phyloP scores from a whole-genome alignment of 257 asterid species.

The Solanum virginianum region DNA sequence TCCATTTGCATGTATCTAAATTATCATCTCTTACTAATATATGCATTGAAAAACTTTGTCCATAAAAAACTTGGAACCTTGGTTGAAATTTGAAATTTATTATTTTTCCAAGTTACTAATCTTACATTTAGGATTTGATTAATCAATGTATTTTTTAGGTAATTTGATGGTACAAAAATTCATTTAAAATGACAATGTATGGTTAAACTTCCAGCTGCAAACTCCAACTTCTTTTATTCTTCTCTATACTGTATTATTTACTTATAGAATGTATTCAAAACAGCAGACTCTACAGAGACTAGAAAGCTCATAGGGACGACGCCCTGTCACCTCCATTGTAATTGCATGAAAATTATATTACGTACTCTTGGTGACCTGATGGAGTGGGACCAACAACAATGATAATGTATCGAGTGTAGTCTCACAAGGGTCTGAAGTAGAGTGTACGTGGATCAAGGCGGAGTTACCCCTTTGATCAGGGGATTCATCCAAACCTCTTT shows the following conservation, averaged over 20 bases:
- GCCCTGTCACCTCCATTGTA: neutral
- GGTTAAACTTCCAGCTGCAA: neutral
- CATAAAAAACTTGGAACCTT: neutral
- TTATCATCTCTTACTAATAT: too few relatives aligned
- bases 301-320: neutral
- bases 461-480: too few relatives aligned
- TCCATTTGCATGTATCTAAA: too few relatives aligned
- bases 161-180: neutral
- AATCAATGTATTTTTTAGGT: neutral
- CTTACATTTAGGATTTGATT: neutral
- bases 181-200: neutral
- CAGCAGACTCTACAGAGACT: neutral
- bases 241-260: neutral
- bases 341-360: neutral
- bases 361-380: neutral
- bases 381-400: neutral
- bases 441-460: neutral
- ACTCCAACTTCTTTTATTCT: neutral
- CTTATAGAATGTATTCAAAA: neutral
- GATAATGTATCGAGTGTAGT: neutral
- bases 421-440: rapidly evolving
- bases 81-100: neutral
- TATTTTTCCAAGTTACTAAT: neutral
- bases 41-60: neutral
- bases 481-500: too few relatives aligned